A percentile compares a stretch with the other conserved stretches of the same genome.
These are phyloP conservation scores for Fusarium sororula DNA, from an alignment of 2,329 filamentous ascomycete genomes.

Conservation along the genomic window DNA sequence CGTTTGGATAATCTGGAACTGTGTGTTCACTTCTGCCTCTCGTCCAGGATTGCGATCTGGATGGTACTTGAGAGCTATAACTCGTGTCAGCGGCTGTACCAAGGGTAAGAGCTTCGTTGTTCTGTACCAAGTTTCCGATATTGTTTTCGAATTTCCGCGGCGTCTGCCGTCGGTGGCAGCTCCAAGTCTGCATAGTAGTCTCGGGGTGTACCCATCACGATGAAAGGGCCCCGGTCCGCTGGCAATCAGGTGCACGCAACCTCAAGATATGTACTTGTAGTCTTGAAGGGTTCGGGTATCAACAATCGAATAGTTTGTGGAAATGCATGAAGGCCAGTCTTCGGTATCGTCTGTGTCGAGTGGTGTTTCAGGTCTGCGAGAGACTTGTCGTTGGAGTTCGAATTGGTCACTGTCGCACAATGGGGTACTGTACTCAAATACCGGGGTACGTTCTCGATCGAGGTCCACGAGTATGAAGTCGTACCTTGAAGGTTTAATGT, in stretches of 20 bases:
- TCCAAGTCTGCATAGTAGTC: conserved; percentile 91
- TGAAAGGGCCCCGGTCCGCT: conserved; percentile 11
- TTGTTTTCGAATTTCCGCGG: conserved; percentile 83
- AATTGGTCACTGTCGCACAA: not conserved
- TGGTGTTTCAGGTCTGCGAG: not conserved
- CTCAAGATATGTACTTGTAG: not conserved
- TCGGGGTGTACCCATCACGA: conserved; percentile 57
- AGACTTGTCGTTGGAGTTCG: not conserved
- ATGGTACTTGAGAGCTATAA: conserved; percentile 80
- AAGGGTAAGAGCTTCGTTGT: not conserved
- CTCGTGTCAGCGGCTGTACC: conserved; percentile 37
- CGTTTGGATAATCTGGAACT: conserved; percentile 87
- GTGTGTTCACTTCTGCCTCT: conserved; percentile 80
- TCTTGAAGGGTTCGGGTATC: not conserved
- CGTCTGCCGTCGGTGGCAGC: conserved; percentile 71
- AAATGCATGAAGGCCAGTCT: conserved; percentile 11
- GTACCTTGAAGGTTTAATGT: not conserved
- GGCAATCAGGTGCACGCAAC: conserved; percentile 2
- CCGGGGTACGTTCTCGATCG: not conserved
- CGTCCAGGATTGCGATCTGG: conserved; percentile 88
- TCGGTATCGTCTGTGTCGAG: not conserved
- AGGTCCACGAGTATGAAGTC: not conserved
- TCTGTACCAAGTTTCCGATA: conserved; percentile 80
- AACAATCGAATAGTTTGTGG: not conserved
- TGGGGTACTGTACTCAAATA: not conserved